Evolutionary conservation across 257 asterid species (phyloP).

Genomic region (Coffea eugenioides): DNA sequence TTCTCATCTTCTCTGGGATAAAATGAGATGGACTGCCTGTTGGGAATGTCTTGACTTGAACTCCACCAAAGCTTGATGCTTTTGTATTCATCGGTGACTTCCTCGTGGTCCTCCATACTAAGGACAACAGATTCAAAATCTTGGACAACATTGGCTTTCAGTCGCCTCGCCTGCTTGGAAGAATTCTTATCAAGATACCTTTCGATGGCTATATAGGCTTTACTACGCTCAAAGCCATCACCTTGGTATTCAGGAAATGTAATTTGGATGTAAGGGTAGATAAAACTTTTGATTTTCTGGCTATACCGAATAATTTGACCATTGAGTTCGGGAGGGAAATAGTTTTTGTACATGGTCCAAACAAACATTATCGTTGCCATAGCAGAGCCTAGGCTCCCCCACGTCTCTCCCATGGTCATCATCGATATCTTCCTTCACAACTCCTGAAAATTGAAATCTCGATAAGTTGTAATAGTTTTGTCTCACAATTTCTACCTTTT

Average conservation of each 20-base stretch:
- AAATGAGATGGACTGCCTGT: constrained; percentile 16
- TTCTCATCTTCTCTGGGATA: constrained; percentile 41
- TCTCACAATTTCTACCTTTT: too few species aligned
- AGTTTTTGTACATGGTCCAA: background rate
- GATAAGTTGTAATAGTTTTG: too few species aligned
- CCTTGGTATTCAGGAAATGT: constrained; percentile 19
- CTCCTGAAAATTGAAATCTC: too few species aligned
- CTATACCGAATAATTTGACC: background rate
- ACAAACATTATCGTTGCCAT: background rate
- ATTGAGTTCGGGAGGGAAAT: background rate
- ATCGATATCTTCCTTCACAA: background rate
- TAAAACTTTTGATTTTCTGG: background rate
- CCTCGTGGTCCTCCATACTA: constrained; percentile 20
- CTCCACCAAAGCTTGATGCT: constrained; percentile 25
- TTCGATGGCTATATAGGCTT: constrained; percentile 32
- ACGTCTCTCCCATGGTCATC: constrained; percentile 1
- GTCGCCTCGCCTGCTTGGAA: constrained; percentile 6
- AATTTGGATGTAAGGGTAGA: constrained; percentile 23
- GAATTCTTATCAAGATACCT: constrained; percentile 17
- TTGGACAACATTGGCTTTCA: constrained; percentile 10
- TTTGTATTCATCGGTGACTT: background rate
- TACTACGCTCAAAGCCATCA: constrained; percentile 37
- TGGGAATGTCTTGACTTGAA: constrained; percentile 17
- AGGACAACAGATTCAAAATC: constrained; percentile 21
- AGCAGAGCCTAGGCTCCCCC: constrained; percentile 6